Base-by-base conservation (phyloP, 345 rosid species). In the Acer saccharum region DNA sequence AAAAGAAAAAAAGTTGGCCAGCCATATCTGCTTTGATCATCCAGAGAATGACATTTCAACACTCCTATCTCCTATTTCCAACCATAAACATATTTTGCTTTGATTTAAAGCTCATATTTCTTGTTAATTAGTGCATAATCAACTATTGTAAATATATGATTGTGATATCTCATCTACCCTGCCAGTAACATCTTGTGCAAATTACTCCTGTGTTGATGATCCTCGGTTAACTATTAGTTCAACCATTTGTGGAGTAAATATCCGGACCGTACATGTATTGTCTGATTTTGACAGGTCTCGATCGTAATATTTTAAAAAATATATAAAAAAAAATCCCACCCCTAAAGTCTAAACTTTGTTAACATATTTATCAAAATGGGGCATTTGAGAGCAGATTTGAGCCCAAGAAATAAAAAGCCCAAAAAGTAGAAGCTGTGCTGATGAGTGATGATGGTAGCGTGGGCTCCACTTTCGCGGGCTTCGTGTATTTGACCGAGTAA, bases 1-100 rank as follows among this genome's bases (percentile, higher is more conserved):
- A 29, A 2, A 29, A 29, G 32, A 2, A 29, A 29, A 29, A 29
- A 29, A 29, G 39, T 35, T 35, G 39, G 39, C 39, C 39, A 35
- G 39, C 11, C 50, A 35, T 29, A 17, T 55, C 10, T 74, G 79
- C 25, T 32, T 35, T 48, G 23, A 21, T 58, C 44, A 60, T 67
- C 21, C 25, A 3, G 82, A 75, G 21, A 29, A 21, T 23, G 79
- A 85, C 82, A 41, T 77, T 63, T 71, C 71, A 82, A 80, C 84
- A 11, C 62, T 76, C 79, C 70, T 61, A 16, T 44, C 29, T 67
- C 23, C 9, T 55, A 7, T 65, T 21, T 43, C 32, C 25, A 63
- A 25, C 74, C 69, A 52, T 27, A 35, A 35, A 35, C 39, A 35
- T 65, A 46, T 64, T 50, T 76, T 60, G 75, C 78, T 74, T 80